Percentiles rank a stretch among this genome's conserved stretches.
Conservation (phyloP, 768 basidiomycete species). For the Podaxis rugospora region DNA sequence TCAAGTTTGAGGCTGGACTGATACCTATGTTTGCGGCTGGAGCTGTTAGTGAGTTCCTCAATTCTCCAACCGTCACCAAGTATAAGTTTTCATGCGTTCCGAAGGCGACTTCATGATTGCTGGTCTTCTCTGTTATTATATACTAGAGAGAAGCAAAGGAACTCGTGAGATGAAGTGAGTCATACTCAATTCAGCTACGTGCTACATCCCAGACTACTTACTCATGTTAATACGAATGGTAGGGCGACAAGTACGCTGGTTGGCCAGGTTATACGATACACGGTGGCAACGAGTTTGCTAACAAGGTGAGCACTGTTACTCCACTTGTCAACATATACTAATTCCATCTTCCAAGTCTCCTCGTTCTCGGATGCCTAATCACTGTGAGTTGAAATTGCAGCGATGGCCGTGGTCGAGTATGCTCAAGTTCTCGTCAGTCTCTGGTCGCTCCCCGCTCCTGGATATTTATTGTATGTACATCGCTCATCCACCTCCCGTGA, state of each 20-base stretch:
- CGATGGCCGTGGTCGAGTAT: no score
- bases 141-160: constrained; percentile 4
- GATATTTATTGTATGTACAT: not conserved
- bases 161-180: not conserved
- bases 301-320: constrained; percentile 11
- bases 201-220: not conserved
- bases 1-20: not conserved
- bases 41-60: not conserved
- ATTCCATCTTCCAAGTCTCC: constrained; percentile 4
- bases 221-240: not conserved
- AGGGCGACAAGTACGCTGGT: constrained; percentile 10
- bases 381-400: constrained; percentile 6
- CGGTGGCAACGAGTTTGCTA: constrained; percentile 10
- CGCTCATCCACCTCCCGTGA: no score
- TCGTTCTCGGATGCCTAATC: constrained; percentile 9
- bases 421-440: not conserved
- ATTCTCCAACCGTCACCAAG: not conserved
- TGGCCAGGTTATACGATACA: constrained; percentile 11
- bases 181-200: not conserved
- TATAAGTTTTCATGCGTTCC: not conserved
- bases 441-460: not conserved
- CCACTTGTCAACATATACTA: not conserved
- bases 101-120: constrained; percentile 14
- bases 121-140: constrained; percentile 12
- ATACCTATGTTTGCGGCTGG: not conserved